Base-by-base conservation (phyloP, 23 red algal species). In the Gracilaria gracilis region DNA sequence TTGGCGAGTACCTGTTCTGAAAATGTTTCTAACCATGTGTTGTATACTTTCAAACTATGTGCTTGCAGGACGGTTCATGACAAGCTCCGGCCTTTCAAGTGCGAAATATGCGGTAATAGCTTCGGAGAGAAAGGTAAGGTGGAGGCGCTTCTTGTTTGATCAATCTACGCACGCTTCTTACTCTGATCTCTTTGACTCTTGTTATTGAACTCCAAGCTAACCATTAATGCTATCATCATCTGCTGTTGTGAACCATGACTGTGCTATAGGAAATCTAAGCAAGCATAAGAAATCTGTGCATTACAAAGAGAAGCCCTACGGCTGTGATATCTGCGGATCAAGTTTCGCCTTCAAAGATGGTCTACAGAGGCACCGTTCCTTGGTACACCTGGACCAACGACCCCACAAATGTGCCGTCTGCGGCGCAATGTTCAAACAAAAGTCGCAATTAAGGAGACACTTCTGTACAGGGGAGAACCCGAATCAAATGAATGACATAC, bases 271-370 rank as follows among this genome's bases (percentile, higher is more conserved):
- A 24, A 87, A 87, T 31, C 44, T 87, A 21, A 87, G 84, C 48
- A 87, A 87, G 84, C 87, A 90, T 27, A 90, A 81, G 76, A 90
- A 90, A 53, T 81, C 74, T 27, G 75, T 81, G 33, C 87, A 90
- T 74, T 69, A 67, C 40, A 90, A 90, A 39, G 73, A 80, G 40
- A 71, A 74, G 15, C 87, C 87, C 3, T 81, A 77, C 29, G 49
- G 54, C 19, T 90, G 87, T n/a, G 87, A 90, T 42, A 65, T 70
- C 14, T 90, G 87, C 37, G 57, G 54, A 49, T 40, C 87, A 57
- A 42, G 46, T 48, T 90, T 90, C 54, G 73, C 74, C 31, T 90
- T 90, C n/a, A 90, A 90, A 67, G 86, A 90, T 69, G 87, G 87
- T 25, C 62, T 90, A 12, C 62, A 80, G 74, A 54, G 87, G 64